Percentiles rank a stretch among this genome's conserved stretches.
Evolutionary conservation across 2,329 filamentous ascomycete species (phyloP).

Genomic region (Colletotrichum zoysiae): DNA sequence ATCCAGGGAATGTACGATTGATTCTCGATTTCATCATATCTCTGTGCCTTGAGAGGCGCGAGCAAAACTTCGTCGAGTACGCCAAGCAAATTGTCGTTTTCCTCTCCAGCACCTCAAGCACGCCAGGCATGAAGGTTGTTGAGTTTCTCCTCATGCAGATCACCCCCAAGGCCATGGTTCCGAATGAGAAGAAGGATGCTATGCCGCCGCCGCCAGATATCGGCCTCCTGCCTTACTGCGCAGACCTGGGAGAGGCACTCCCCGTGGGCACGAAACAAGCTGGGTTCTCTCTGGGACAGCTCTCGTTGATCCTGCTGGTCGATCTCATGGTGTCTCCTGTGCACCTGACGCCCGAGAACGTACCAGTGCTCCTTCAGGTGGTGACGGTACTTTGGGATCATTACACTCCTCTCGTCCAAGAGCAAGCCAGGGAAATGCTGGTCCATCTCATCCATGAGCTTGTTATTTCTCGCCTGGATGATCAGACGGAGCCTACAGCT

Average conservation of each 20-base stretch:
- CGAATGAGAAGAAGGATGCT: conserved; percentile 82
- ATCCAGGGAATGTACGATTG: conserved; percentile 92
- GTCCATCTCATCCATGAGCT: conserved; percentile 97
- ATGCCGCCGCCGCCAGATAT: conserved; percentile 79
- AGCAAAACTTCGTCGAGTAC: conserved; percentile 98
- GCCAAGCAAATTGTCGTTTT: conserved; percentile 99
- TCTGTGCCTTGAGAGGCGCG: conserved; percentile 90
- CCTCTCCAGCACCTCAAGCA: conserved; percentile 80
- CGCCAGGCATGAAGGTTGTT: conserved; percentile 88
- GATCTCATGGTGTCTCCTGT: conserved; percentile 96
- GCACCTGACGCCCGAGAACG: conserved; percentile 80
- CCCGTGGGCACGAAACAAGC: conserved; percentile 92
- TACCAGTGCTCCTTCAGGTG: conserved; percentile 90
- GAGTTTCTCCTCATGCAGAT: conserved; percentile 95
- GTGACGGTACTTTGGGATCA: conserved; percentile 97
- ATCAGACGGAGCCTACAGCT: conserved; percentile 70
- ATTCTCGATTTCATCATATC: conserved; percentile 97
- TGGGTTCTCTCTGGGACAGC: conserved; percentile 90
- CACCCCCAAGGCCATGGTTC: conserved; percentile 96
- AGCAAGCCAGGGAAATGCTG: conserved; percentile 97
- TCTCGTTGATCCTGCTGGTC: conserved; percentile 92
- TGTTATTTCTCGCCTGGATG: conserved; percentile 83
- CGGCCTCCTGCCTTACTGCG: conserved; percentile 85
- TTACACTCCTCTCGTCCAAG: conserved; percentile 93
- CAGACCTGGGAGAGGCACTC: conserved; percentile 82